Evolutionary conservation across 75 land plant genomes (phyloP).

Genomic region (Picea sitchensis): DNA sequence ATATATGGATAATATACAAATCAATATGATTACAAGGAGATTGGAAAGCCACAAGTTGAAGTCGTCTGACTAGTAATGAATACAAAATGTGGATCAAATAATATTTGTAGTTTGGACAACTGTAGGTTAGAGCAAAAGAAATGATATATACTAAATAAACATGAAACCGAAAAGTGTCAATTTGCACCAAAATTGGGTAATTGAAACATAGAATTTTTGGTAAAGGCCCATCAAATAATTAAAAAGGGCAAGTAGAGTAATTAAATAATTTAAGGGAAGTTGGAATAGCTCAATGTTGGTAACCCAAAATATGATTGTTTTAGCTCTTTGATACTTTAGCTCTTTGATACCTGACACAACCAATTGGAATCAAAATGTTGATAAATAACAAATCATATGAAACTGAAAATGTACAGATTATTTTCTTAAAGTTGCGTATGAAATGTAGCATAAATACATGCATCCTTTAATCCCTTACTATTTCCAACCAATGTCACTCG

Average conservation of each 20-base stretch:
- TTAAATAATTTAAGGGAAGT: slow-evolving; percentile 45
- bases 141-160: background rate
- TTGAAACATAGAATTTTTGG: background rate
- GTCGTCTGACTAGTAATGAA: background rate
- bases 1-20: background rate
- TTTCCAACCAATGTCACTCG: slow-evolving; percentile 73
- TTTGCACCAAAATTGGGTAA: background rate
- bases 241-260: background rate
- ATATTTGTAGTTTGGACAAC: background rate
- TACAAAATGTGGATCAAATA: background rate
- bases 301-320: slow-evolving; percentile 48
- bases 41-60: background rate
- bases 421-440: background rate
- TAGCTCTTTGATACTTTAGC: slow-evolving; percentile 35
- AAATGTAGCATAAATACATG: background rate
- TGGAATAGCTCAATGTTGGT: slow-evolving; percentile 34
- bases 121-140: background rate
- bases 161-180: background rate
- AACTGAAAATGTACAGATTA: background rate
- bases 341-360: slow-evolving; percentile 11
- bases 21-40: background rate
- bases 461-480: slow-evolving; percentile 35
- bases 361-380: background rate
- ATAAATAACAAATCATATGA: background rate
- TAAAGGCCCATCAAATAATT: no score